Percentiles rank a stretch among this genome's conserved stretches.
These are phyloP conservation scores for Leccinum truebloodii DNA, from an alignment of 768 basidiomycete species.

Conservation along the genomic window DNA sequence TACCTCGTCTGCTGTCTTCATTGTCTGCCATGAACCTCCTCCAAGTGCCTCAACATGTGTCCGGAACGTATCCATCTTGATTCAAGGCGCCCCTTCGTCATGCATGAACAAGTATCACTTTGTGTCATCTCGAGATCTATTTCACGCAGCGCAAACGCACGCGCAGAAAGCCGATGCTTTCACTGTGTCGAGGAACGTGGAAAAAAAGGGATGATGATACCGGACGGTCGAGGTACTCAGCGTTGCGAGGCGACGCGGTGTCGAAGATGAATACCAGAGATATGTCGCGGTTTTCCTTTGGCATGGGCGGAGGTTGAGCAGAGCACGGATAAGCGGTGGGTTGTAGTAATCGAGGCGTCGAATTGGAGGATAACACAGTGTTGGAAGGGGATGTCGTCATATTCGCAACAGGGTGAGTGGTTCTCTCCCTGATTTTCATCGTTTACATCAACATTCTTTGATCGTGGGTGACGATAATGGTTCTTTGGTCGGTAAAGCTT, in stretches of 20 bases:
- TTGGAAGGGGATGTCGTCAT: conserved; percentile 33
- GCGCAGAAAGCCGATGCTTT: conserved; percentile 31
- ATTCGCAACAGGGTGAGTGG: conserved; percentile 36
- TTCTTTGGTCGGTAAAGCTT: conserved; percentile 34
- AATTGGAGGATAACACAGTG: conserved; percentile 28
- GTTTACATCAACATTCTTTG: background rate
- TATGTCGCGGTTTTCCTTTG: conserved; percentile 45
- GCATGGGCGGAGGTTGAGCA: conserved; percentile 37
- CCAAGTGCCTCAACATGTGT: conserved; percentile 44
- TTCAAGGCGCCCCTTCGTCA: conserved; percentile 15
- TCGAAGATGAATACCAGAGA: conserved; percentile 42
- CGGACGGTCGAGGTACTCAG: conserved; percentile 47
- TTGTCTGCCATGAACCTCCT: conserved; percentile 43
- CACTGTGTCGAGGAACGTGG: conserved; percentile 21
- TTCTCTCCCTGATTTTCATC: background rate
- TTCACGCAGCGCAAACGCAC: conserved; percentile 24
- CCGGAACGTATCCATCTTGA: conserved; percentile 48
- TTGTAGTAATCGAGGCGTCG: conserved; percentile 1
- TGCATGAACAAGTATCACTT: conserved; percentile 45
- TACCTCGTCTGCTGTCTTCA: conserved; percentile 22
- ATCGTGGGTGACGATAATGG: background rate
- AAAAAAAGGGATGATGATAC: conserved; percentile 42
- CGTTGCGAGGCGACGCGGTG: conserved; percentile 13
- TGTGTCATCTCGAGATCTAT: conserved; percentile 56
- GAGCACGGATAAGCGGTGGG: conserved; percentile 37